These are phyloP conservation scores for Didymella lethalis DNA, from an alignment of 2,329 filamentous ascomycete species.

Conservation along the genomic window DNA sequence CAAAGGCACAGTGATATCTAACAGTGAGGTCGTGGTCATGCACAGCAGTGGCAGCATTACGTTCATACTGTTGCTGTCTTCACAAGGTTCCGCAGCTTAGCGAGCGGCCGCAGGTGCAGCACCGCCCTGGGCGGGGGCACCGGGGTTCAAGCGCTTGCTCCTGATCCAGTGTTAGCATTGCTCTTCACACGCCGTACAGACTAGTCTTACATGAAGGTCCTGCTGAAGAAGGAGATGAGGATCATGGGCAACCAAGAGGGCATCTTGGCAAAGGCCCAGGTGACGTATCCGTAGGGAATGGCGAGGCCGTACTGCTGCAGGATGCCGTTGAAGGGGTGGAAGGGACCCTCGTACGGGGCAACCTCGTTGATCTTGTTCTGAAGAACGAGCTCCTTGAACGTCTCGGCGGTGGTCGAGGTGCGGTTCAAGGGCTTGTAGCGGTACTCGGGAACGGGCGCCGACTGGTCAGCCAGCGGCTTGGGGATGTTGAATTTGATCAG, in stretches of 20 bases:
- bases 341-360: conserved; percentile 68
- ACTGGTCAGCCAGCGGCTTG: conserved; percentile 67
- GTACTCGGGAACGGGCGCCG: conserved; percentile 69
- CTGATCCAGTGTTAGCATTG: conserved; percentile 29
- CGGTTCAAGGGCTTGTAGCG: conserved; percentile 73
- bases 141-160: conserved; percentile 37
- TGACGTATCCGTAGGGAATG: conserved; percentile 70
- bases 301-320: conserved; percentile 69
- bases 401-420: conserved; percentile 70
- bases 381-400: conserved; percentile 67
- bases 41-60: background rate
- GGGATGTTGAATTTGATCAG: conserved; percentile 72
- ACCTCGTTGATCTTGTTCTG: conserved; percentile 65
- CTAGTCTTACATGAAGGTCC: conserved; percentile 74
- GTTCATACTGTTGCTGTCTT: conserved; percentile 3
- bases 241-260: conserved; percentile 82
- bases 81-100: conserved; percentile 8
- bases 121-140: conserved; percentile 17
- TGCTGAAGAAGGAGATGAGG: conserved; percentile 74
- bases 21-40: background rate
- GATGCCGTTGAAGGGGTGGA: conserved; percentile 78
- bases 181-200: too few relatives aligned
- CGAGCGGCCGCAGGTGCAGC: conserved; percentile 23
- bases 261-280: conserved; percentile 68
- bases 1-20: conserved; percentile 11